Percentiles rank a stretch among this genome's conserved stretches.
Evolutionary conservation across 176 grass and related monocot species (phyloP).

Genomic region (Calamus simplicifolius): DNA sequence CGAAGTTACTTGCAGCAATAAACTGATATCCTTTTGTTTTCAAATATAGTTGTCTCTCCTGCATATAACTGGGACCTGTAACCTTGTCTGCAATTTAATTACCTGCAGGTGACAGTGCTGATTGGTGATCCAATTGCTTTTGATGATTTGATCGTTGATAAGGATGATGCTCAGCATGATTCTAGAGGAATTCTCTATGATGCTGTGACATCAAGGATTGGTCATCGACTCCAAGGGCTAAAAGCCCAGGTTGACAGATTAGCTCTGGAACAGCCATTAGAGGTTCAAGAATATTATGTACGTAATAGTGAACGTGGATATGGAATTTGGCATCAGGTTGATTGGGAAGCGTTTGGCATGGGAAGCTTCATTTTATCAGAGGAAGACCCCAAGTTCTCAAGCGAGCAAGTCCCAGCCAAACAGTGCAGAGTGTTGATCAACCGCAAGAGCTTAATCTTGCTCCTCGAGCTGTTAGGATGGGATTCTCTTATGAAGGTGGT

Average conservation of each 20-base stretch:
- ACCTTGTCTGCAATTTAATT: background rate
- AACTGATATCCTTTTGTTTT: background rate
- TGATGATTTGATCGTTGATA: conserved; percentile 52
- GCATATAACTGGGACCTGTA: background rate
- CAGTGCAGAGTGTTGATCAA: background rate
- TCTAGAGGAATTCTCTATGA: conserved; percentile 63
- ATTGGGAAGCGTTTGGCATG: conserved; percentile 93
- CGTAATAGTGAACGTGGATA: conserved; percentile 14
- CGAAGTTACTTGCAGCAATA: no score
- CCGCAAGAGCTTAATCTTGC: background rate
- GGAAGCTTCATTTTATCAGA: conserved; percentile 46
- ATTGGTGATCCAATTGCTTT: conserved; percentile 86
- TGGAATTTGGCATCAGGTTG: conserved; percentile 62
- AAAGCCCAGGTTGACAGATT: conserved; percentile 53
- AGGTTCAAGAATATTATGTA: conserved; percentile 17
- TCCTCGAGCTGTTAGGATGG: background rate
- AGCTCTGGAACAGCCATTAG: conserved; percentile 36
- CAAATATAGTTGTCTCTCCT: background rate
- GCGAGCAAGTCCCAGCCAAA: conserved; percentile 8
- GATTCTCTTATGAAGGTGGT: background rate
- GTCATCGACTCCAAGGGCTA: conserved; percentile 52
- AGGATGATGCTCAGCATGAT: conserved; percentile 29
- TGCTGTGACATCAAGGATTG: conserved; percentile 64
- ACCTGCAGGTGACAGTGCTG: conserved; percentile 79
- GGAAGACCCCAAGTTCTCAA: conserved; percentile 13